Base-by-base conservation (phyloP, 345 rosid genomes). In the Trapa incisa region DNA sequence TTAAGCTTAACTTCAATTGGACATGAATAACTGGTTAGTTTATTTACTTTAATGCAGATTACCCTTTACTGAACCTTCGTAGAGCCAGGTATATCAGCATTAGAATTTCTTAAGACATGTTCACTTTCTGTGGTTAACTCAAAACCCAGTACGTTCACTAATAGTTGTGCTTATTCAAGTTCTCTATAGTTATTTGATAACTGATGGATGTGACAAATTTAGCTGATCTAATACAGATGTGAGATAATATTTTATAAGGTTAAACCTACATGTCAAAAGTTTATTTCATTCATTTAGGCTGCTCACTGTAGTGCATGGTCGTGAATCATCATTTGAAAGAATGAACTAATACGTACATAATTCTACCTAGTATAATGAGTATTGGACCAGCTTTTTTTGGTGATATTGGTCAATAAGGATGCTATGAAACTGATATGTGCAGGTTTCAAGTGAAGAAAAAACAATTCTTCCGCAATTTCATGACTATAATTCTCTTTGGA, bases 371-470 rank as follows among this genome's bases (percentile, higher is more conserved):
- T 54, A 22, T 54, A 8, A 3, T 2, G 36, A 36, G 7, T 33
- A 15, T 11, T 14, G 17, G 17, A 37, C 45, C 6, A 14, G 45
- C n/a, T 63, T 17, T 14, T 63, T 41, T 22, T 36, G 16, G 47
- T 37, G 38, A 14, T 3, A 10, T 37, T 17, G 3, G 38, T 63
- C 22, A 38, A 14, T 41, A 13, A 37, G 15, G 10, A 37, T 11
- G 10, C 1, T 38, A 4, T 42, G 52, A 41, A 1, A 41, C 17
- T 22, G 29, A 22, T 22, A 22, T 22, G 29, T 22, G 29, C 82
- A 94, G 99, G 77, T 94, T 94, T 79, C 99, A 94, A 74, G 97
- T 94, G 79, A 94, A 94, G 86, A 94, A 94, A 88, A 94, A 94
- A 83, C 97, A 89, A 65, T 94, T 94, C 79, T 94, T 94, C 70